Conservation (phyloP, 2,329 filamentous ascomycete genomes). For the Hypoxylon sp. region DNA sequence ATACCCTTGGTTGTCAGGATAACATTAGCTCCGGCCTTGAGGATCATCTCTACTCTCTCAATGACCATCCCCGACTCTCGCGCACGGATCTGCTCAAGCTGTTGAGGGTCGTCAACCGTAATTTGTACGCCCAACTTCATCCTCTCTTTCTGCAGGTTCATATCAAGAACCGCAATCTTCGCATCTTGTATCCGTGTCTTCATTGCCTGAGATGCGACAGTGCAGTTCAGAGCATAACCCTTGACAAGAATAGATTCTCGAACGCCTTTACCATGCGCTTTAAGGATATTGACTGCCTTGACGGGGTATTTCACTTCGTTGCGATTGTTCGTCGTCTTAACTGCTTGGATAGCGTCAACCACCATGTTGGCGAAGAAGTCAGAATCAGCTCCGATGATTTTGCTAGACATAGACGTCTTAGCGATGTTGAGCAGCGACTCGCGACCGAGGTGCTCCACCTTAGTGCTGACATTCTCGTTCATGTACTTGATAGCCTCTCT, state of each 20-base stretch:
- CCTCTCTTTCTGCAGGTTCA: slow-evolving; percentile 98
- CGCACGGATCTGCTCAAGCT: slow-evolving; percentile 96
- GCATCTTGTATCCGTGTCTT: slow-evolving; percentile 91
- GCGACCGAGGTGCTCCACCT: slow-evolving; percentile 90
- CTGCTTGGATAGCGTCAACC: slow-evolving; percentile 94
- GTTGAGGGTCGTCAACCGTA: slow-evolving; percentile 95
- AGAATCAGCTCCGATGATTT: slow-evolving; percentile 95
- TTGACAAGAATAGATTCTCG: slow-evolving; percentile 92
- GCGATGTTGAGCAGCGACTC: slow-evolving; percentile 95
- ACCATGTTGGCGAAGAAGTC: slow-evolving; percentile 99
- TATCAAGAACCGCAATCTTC: slow-evolving; percentile 96
- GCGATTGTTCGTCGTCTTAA: slow-evolving; percentile 92
- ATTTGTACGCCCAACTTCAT: slow-evolving; percentile 99
- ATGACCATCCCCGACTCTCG: slow-evolving; percentile 93
- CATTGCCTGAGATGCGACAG: slow-evolving; percentile 98
- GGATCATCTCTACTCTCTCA: slow-evolving; percentile 95
- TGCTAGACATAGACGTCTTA: slow-evolving; percentile 99
- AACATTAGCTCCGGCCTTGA: slow-evolving; percentile 97
- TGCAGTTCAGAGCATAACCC: slow-evolving; percentile 98
- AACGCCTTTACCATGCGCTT: slow-evolving; percentile 95
- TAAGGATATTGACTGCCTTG: slow-evolving; percentile 98
- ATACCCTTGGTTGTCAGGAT: slow-evolving; percentile 98
- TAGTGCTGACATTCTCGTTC: slow-evolving; percentile 97
- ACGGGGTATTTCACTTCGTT: slow-evolving; percentile 96
- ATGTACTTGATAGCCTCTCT: slow-evolving; percentile 98